Evolutionary conservation across 2,329 filamentous ascomycete genomes (phyloP).

Genomic region (Daldinia sp.): DNA sequence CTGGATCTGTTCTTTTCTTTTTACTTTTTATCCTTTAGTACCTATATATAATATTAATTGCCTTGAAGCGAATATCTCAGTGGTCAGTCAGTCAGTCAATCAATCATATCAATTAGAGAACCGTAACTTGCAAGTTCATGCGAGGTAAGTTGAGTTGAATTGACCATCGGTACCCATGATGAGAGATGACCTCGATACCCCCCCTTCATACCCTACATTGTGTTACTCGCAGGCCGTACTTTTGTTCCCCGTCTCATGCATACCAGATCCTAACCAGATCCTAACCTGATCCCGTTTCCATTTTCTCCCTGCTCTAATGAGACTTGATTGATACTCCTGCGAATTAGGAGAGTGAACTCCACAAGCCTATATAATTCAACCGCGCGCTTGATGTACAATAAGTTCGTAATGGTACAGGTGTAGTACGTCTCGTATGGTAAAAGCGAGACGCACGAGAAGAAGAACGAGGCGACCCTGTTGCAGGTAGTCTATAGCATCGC

Average conservation of each 20-base stretch:
- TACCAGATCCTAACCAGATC: not conserved
- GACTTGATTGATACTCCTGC: slow-evolving; percentile 1
- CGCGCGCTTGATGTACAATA: slow-evolving; percentile 39
- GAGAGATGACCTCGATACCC: slow-evolving; percentile 1
- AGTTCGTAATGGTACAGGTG: slow-evolving; percentile 38
- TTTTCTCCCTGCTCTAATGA: slow-evolving; percentile 8
- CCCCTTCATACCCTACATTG: not conserved
- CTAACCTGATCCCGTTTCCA: slow-evolving; percentile 2
- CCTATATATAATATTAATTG: not conserved
- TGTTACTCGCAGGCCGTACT: not conserved
- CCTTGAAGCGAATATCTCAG: not conserved
- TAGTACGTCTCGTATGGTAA: slow-evolving; percentile 4
- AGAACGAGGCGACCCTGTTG: not conserved
- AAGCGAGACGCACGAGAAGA: slow-evolving; percentile 11
- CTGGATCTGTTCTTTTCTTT: not conserved
- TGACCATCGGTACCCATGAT: slow-evolving; percentile 2
- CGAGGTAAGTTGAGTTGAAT: not conserved
- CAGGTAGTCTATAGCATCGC: slow-evolving; percentile 4
- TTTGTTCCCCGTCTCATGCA: not conserved
- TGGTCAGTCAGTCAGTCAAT: too few relatives aligned
- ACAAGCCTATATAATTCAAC: slow-evolving; percentile 21
- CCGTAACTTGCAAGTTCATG: not conserved
- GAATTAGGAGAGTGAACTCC: slow-evolving; percentile 12
- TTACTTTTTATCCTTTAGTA: too few relatives aligned
- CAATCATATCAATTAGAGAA: not conserved